These are phyloP conservation scores for Aspergillus ochraceoroseus DNA, from an alignment of 2,329 filamentous ascomycete genomes.

Conservation along the genomic window DNA sequence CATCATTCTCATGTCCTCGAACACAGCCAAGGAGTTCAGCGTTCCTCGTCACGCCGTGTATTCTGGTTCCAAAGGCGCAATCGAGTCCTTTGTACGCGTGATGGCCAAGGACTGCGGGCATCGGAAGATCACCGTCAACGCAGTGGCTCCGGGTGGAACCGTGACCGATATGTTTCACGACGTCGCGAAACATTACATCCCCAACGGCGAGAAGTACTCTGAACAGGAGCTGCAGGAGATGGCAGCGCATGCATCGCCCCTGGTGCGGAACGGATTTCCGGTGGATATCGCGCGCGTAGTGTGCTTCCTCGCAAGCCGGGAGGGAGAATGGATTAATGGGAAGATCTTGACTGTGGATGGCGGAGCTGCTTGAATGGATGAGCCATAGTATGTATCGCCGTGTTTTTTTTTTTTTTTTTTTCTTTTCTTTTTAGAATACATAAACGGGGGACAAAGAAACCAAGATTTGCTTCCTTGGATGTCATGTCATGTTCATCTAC, in stretches of 20 bases:
- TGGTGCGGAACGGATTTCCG: constrained; percentile 6
- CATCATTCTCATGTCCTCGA: constrained; percentile 69
- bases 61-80: constrained; percentile 69
- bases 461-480: no score
- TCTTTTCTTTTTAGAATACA: no score
- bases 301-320: constrained; percentile 8
- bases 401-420: neutral
- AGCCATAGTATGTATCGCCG: no score
- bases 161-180: constrained; percentile 63
- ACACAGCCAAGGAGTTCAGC: constrained; percentile 58
- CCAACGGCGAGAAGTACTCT: constrained; percentile 8
- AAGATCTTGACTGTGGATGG: constrained; percentile 5
- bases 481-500: no score
- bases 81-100: constrained; percentile 70
- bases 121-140: constrained; percentile 64
- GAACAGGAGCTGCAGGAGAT: constrained; percentile 9
- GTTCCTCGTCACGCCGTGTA: constrained; percentile 69
- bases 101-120: constrained; percentile 67
- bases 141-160: constrained; percentile 62
- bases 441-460: no score
- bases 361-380: neutral
- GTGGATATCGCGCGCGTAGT: constrained; percentile 13
- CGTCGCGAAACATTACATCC: constrained; percentile 11
- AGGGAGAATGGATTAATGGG: constrained; percentile 14
- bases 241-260: constrained; percentile 5